A percentile compares a stretch with the other conserved stretches of the same genome.
Evolutionary conservation across 257 asterid genomes (phyloP).

Genomic region (Solanum ossicruentum): DNA sequence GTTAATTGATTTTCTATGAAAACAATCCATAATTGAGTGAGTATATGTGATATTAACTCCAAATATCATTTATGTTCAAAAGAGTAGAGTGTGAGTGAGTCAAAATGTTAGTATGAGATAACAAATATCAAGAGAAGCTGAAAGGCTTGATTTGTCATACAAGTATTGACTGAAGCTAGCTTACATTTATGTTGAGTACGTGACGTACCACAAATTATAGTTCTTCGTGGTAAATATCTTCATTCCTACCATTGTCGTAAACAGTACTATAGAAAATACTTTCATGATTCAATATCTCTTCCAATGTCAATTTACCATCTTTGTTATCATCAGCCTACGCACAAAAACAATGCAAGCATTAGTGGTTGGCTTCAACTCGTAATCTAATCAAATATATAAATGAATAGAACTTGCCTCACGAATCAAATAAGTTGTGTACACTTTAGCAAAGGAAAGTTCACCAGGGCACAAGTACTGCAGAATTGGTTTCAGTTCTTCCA

Average conservation of each 20-base stretch:
- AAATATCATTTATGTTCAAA: neutral
- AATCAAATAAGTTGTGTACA: slow-evolving; percentile 9
- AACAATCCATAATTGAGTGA: no score
- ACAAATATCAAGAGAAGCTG: no score
- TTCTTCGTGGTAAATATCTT: slow-evolving; percentile 9
- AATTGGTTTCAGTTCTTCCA: slow-evolving; percentile 21
- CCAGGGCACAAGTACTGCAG: slow-evolving; percentile 16
- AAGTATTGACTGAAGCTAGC: neutral
- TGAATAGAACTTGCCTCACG: neutral
- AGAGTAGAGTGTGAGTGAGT: neutral
- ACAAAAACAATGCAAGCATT: neutral
- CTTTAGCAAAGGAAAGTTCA: slow-evolving; percentile 14
- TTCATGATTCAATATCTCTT: slow-evolving; percentile 20
- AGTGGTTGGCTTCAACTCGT: neutral
- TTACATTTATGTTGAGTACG: neutral
- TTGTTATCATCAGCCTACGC: slow-evolving; percentile 17
- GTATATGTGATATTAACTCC: no score
- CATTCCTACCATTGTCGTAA: neutral
- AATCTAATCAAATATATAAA: neutral
- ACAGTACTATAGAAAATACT: slow-evolving; percentile 8
- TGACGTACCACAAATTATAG: neutral
- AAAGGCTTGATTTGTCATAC: neutral
- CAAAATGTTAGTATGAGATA: neutral
- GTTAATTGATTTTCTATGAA: no score
- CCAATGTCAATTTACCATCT: slow-evolving; percentile 13